phyloP scores from a whole-genome alignment of 1,139 yeast species.

The Geotrichum siamense region DNA sequence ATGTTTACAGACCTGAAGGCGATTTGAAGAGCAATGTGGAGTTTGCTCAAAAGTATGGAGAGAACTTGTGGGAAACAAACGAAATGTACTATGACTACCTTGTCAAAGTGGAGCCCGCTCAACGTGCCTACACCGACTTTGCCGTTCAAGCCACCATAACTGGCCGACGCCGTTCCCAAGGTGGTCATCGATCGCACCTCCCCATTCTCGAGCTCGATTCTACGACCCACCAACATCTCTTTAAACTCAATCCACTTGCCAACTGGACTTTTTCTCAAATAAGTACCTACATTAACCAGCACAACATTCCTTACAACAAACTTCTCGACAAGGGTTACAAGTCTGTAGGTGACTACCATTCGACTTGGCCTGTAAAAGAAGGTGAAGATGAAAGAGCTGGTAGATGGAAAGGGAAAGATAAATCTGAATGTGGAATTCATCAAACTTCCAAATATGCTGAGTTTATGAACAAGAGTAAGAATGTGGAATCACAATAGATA shows the following conservation, averaged over 20 bases:
- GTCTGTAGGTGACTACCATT: constrained; percentile 93
- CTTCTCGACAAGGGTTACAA: constrained; percentile 81
- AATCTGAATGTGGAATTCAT: constrained; percentile 96
- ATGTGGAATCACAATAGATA: too few relatives aligned
- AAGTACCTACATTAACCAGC: constrained; percentile 54
- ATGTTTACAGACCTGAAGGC: constrained; percentile 59
- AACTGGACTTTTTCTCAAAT: constrained; percentile 77
- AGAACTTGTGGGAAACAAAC: constrained; percentile 72
- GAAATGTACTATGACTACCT: constrained; percentile 77
- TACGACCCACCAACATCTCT: constrained; percentile 49
- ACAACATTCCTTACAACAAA: constrained; percentile 79
- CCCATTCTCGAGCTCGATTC: constrained; percentile 72
- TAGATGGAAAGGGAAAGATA: constrained; percentile 88
- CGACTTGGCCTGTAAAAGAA: constrained; percentile 80
- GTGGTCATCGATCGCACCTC: constrained; percentile 69
- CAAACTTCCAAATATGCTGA: constrained; percentile 66
- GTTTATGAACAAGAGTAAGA: constrained; percentile 42
- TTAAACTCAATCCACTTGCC: constrained; percentile 85
- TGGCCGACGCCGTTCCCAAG: constrained; percentile 87
- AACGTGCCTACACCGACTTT: constrained; percentile 70
- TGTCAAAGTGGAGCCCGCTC: constrained; percentile 90
- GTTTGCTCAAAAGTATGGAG: constrained; percentile 63
- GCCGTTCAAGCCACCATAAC: constrained; percentile 78
- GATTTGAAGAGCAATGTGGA: constrained; percentile 49
- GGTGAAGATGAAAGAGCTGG: constrained; percentile 96